Evolutionary conservation across 139 green algal genomes (phyloP), one percentile per base, ranked within the genome.

Genomic region (Trebouxia sp.): DNA sequence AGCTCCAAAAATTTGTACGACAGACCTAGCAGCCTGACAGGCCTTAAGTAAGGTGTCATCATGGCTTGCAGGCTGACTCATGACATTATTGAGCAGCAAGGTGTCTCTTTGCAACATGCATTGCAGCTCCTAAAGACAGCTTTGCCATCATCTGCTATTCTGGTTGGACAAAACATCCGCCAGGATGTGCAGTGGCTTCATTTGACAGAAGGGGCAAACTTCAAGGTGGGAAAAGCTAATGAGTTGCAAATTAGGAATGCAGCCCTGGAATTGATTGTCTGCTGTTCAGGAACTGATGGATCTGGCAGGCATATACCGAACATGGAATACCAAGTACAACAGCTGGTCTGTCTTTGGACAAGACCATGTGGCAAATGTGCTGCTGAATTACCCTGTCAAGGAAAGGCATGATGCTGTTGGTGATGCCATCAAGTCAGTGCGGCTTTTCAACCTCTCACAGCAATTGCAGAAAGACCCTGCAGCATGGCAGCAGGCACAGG

Each of bases 151-250:
- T 51, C 85, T 28, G 90, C 90, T 5, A 85, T 94, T 6, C 87
- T 98, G 26, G 91, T 98, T 28, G 95, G 95, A 0, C 93, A 97
- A 76, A 97, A 93, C 88, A 96, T 98, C 30, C 15, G 75, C 7
- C 87, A 95, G 82, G 95, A 98, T 75, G 89, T 98, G 2, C 38
- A 91, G 65, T 98, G 95, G 95, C 83, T 98, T 69, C 83, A 87
- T 0, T 81, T 98, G 30, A 88, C 87, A 67, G 90, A 97, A 77
- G 93, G 93, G 5, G n/a, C 50, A 24, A 92, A 98, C 78, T 98
- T 92, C 66, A 83, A 89, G 80, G 72, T 90, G 75, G 24, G 9
- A n/a, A n/a, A n/a, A n/a, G n/a, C n/a, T n/a, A n/a, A n/a, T n/a
- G n/a, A n/a, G n/a, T n/a, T n/a, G n/a, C n/a, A n/a, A n/a, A n/a